A percentile compares a stretch with the other conserved stretches of the same genome.
Evolutionary conservation across 371 early-diverging fungal species (phyloP).

Genomic region (Mortierella sp.): DNA sequence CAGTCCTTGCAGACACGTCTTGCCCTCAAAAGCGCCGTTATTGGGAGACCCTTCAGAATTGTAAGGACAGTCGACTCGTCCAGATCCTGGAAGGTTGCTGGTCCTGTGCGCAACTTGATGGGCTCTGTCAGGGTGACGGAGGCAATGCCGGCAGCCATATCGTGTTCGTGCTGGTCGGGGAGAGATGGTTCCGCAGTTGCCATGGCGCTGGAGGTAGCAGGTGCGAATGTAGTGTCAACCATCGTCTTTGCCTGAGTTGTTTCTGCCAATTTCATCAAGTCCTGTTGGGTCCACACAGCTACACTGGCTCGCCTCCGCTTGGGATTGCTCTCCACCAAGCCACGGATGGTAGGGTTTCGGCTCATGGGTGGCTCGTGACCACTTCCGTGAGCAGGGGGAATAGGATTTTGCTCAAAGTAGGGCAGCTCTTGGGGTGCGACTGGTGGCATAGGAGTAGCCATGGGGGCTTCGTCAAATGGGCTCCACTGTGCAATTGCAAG

Average conservation of each 20-base stretch:
- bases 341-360: slow-evolving; percentile 52
- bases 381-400: not conserved
- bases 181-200: not conserved
- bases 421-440: not conserved
- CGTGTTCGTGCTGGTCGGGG: not conserved
- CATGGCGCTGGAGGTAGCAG: slow-evolving; percentile 17
- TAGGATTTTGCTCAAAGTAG: slow-evolving; percentile 21
- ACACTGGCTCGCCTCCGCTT: slow-evolving; percentile 78
- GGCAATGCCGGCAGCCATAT: slow-evolving; percentile 5
- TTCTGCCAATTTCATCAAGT: slow-evolving; percentile 69
- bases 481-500: not conserved
- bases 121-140: not conserved
- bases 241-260: slow-evolving; percentile 34
- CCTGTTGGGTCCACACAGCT: slow-evolving; percentile 88
- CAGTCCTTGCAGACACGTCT: slow-evolving; percentile 47
- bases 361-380: slow-evolving; percentile 25
- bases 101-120: slow-evolving; percentile 26
- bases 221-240: slow-evolving; percentile 12
- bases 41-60: slow-evolving; percentile 26
- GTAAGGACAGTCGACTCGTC: slow-evolving; percentile 25
- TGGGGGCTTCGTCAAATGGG: slow-evolving; percentile 9
- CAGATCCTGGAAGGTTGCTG: slow-evolving; percentile 42
- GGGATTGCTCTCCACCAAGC: slow-evolving; percentile 60
- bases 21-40: slow-evolving; percentile 25
- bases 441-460: not conserved